A percentile compares a stretch with the other conserved stretches of the same genome.
Evolutionary conservation across 2,329 filamentous ascomycete species (phyloP).

Genomic region (Penicillium sp.): DNA sequence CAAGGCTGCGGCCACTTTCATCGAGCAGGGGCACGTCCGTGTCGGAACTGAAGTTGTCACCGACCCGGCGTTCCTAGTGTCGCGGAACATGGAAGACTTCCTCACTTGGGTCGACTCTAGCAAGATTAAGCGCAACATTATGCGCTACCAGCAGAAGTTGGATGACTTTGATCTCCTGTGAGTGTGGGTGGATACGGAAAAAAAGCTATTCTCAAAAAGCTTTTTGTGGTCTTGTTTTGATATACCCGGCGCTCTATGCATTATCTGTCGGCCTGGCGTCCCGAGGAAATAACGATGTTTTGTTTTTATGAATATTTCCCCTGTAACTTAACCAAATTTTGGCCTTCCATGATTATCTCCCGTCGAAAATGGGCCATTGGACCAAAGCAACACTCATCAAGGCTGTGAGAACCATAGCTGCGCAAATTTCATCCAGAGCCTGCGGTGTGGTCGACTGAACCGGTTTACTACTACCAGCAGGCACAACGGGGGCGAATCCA

Average conservation of each 20-base stretch:
- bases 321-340: constrained; percentile 24
- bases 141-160: constrained; percentile 90
- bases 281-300: constrained; percentile 10
- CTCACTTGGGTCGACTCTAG: constrained; percentile 94
- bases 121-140: constrained; percentile 95
- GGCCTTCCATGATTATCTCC: constrained; percentile 39
- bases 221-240: constrained; percentile 23
- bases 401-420: constrained; percentile 42
- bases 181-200: constrained; percentile 21
- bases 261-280: constrained; percentile 14
- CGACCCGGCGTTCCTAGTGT: constrained; percentile 85
- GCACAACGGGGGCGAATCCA: constrained; percentile 32
- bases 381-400: constrained; percentile 28
- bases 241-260: constrained; percentile 27
- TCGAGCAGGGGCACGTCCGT: constrained; percentile 91
- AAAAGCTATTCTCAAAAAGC: constrained; percentile 13
- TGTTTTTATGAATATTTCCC: not conserved
- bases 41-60: constrained; percentile 88
- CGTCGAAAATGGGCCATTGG: constrained; percentile 38
- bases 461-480: constrained; percentile 47
- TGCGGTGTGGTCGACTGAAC: constrained; percentile 47
- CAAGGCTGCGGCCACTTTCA: constrained; percentile 73
- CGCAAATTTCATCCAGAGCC: constrained; percentile 48
- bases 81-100: constrained; percentile 88
- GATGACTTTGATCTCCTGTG: constrained; percentile 92